A percentile compares a stretch with the other conserved stretches of the same genome.
phyloP scores from a whole-genome alignment of 306 rosid species.

The Ormosia semicastrata region DNA sequence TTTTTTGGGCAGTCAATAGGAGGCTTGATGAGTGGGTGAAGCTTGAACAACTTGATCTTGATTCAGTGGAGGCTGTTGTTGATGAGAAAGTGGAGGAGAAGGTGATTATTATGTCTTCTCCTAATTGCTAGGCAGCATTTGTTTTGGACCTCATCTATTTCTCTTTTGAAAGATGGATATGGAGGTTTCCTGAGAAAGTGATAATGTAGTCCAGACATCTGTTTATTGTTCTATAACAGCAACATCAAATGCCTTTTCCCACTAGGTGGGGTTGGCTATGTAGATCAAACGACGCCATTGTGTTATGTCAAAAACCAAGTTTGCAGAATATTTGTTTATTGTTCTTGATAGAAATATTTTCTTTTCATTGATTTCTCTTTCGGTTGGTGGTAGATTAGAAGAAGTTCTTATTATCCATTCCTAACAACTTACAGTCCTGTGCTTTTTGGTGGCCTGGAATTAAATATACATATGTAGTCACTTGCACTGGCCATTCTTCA shows the following conservation, averaged over 20 bases:
- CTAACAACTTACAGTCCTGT: background rate
- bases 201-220: background rate
- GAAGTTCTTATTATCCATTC: background rate
- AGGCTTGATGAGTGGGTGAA: conserved; percentile 99
- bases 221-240: background rate
- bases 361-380: background rate
- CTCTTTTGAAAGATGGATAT: background rate
- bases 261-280: background rate
- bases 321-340: conserved; percentile 12
- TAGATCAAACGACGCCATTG: background rate
- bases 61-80: conserved; percentile 89
- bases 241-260: background rate
- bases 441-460: conserved; percentile 7
- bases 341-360: background rate
- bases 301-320: background rate
- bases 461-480: background rate
- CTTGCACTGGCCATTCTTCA: background rate
- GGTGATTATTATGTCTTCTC: conserved; percentile 42
- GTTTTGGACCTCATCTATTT: background rate
- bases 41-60: conserved; percentile 96
- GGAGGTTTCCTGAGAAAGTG: background rate
- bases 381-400: background rate
- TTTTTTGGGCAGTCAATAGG: conserved; percentile 70
- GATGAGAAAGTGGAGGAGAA: conserved; percentile 99
- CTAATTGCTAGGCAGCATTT: background rate